phyloP scores from a whole-genome alignment of 139 green algal species.

The Diplosphaera chodatii region DNA sequence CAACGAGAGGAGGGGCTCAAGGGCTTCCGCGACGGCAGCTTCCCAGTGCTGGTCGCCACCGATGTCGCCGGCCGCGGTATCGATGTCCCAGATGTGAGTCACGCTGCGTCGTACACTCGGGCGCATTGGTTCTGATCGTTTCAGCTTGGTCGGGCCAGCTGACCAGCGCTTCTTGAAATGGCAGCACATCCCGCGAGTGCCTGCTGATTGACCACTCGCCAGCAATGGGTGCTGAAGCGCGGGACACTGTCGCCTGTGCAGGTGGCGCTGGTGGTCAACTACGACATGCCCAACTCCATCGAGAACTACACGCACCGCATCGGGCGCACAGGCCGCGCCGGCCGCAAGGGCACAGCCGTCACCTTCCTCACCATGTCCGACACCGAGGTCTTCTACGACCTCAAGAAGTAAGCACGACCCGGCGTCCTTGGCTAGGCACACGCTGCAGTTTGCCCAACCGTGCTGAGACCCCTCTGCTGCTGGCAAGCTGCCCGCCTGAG shows the following conservation, averaged over 20 bases:
- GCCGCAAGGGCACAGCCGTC: constrained; percentile 77
- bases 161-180: no score
- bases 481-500: no score
- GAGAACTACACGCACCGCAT: constrained; percentile 97
- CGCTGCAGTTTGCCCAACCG: no score
- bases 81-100: constrained; percentile 67
- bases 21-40: constrained; percentile 85
- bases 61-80: constrained; percentile 97
- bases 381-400: constrained; percentile 90
- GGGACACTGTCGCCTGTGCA: constrained; percentile 24
- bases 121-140: no score
- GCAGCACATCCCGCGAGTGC: no score
- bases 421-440: no score
- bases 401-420: constrained; percentile 62
- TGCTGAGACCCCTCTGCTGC: no score
- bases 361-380: constrained; percentile 83
- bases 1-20: constrained; percentile 71
- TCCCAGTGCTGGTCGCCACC: constrained; percentile 93
- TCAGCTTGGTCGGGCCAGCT: no score
- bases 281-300: constrained; percentile 94
- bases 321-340: constrained; percentile 81
- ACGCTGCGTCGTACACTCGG: no score
- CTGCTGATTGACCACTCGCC: no score
- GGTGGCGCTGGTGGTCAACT: constrained; percentile 94
- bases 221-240: no score